A percentile compares a stretch with the other conserved stretches of the same genome.
phyloP scores from a whole-genome alignment of 2,329 filamentous ascomycete species.

The Periglandula ipomoeae region DNA sequence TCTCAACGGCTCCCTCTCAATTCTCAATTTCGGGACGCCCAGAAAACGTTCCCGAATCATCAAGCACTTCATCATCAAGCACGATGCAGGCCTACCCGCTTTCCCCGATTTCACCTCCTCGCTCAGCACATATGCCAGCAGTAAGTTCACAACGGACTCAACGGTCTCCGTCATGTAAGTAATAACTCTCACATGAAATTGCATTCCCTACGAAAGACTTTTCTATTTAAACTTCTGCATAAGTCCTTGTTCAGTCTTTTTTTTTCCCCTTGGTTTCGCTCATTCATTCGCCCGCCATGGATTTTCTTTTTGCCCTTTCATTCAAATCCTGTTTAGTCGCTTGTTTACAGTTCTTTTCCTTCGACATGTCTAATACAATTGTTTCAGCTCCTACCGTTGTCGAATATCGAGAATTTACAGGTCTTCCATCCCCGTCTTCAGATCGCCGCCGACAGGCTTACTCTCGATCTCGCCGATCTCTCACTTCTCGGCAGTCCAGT shows the following conservation, averaged over 20 bases:
- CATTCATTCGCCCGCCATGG: too few relatives aligned
- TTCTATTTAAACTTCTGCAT: too few relatives aligned
- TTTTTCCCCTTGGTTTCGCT: not conserved
- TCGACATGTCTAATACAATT: not conserved
- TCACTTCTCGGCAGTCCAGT: conserved; percentile 13
- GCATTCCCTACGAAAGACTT: not conserved
- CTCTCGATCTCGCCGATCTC: conserved; percentile 18
- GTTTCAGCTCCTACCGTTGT: not conserved
- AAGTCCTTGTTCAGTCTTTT: not conserved
- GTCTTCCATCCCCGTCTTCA: conserved; percentile 13
- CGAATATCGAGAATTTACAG: not conserved
- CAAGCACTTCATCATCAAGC: conserved; percentile 11
- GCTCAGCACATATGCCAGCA: conserved; percentile 3
- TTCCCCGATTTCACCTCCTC: conserved; percentile 4
- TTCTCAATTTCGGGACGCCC: conserved; percentile 12
- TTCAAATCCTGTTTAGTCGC: not conserved
- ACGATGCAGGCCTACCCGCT: conserved; percentile 11
- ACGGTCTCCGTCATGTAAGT: conserved; percentile 6
- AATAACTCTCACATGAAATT: not conserved
- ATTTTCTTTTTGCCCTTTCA: too few relatives aligned
- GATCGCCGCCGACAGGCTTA: conserved; percentile 18
- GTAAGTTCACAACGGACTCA: conserved; percentile 1
- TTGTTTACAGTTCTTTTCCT: not conserved
- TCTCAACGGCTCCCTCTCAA: conserved; percentile 11
- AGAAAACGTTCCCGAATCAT: conserved; percentile 13